A percentile compares a stretch with the other conserved stretches of the same genome.
phyloP scores from a whole-genome alignment of 106 monocot species.

The Allium fistulosum region DNA sequence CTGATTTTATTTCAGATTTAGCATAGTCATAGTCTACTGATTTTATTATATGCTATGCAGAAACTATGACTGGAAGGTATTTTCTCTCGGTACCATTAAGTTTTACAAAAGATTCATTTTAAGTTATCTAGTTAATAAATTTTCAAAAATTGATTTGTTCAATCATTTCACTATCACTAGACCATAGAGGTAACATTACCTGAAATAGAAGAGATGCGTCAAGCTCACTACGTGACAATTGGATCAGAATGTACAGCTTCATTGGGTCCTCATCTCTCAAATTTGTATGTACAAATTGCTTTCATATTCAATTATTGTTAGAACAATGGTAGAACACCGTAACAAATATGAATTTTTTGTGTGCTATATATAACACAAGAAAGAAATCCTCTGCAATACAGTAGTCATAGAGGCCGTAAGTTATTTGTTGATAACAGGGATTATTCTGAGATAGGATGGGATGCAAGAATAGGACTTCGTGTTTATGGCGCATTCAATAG shows the following conservation, averaged over 20 bases:
- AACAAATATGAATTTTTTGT: too few species aligned
- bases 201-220: too few species aligned
- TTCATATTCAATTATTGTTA: background rate
- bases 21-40: too few species aligned
- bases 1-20: too few species aligned
- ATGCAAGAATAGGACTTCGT: constrained; percentile 59
- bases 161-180: constrained; percentile 19
- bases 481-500: constrained; percentile 69
- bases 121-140: background rate
- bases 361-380: too few species aligned
- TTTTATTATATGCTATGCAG: too few species aligned
- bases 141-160: background rate
- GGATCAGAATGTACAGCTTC: constrained; percentile 78
- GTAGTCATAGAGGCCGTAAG: background rate
- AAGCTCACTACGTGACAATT: too few species aligned
- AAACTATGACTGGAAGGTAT: too few species aligned
- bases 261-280: constrained; percentile 49
- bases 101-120: background rate
- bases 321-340: background rate
- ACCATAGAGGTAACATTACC: too few species aligned
- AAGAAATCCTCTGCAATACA: too few species aligned
- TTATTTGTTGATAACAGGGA: constrained; percentile 22
- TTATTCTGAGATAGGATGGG: constrained; percentile 60
- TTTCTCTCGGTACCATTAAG: too few species aligned
- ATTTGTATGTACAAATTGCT: constrained; percentile 36